phyloP scores from a whole-genome alignment of 2,329 filamentous ascomycete species.

The Hortaea werneckii region DNA sequence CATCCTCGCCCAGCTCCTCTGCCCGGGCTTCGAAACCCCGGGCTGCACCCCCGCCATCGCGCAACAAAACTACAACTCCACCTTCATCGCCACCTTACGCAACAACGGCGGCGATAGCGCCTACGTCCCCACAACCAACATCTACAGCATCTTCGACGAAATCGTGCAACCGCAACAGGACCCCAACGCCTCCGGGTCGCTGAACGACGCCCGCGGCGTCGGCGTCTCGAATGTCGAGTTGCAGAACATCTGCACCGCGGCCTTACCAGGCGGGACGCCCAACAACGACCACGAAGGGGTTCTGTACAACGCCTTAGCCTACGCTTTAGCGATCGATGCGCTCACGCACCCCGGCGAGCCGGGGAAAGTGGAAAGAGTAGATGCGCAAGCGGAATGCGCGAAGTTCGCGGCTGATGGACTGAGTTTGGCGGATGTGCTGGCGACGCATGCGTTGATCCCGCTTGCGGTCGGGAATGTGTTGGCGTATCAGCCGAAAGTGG shows the following conservation, averaged over 20 bases:
- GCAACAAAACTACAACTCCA: constrained; percentile 38
- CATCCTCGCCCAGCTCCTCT: constrained; percentile 26
- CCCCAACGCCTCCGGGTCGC: constrained; percentile 36
- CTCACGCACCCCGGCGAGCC: constrained; percentile 37
- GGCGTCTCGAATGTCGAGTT: constrained; percentile 42
- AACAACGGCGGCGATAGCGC: constrained; percentile 39
- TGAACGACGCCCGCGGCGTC: constrained; percentile 33
- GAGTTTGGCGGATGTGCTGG: constrained; percentile 35
- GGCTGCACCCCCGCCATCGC: constrained; percentile 31
- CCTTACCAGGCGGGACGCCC: constrained; percentile 36
- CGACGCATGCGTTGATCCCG: constrained; percentile 34
- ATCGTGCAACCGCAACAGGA: constrained; percentile 43
- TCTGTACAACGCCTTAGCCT: constrained; percentile 40
- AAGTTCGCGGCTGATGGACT: constrained; percentile 29
- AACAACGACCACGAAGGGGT: constrained; percentile 42
- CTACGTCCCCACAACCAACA: constrained; percentile 46
- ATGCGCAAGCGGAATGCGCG: constrained; percentile 31
- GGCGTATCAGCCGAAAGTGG: constrained; percentile 26
- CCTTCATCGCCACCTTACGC: constrained; percentile 36
- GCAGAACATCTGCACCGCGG: constrained; percentile 32
- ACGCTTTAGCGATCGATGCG: constrained; percentile 38
- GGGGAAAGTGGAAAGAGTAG: constrained; percentile 29
- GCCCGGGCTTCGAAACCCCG: constrained; percentile 15
- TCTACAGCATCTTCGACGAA: constrained; percentile 43
- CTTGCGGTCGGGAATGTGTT: constrained; percentile 29